These are phyloP conservation scores for Chaetomiaceae sp. DNA, from an alignment of 2,329 filamentous ascomycete species.

Conservation along the genomic window DNA sequence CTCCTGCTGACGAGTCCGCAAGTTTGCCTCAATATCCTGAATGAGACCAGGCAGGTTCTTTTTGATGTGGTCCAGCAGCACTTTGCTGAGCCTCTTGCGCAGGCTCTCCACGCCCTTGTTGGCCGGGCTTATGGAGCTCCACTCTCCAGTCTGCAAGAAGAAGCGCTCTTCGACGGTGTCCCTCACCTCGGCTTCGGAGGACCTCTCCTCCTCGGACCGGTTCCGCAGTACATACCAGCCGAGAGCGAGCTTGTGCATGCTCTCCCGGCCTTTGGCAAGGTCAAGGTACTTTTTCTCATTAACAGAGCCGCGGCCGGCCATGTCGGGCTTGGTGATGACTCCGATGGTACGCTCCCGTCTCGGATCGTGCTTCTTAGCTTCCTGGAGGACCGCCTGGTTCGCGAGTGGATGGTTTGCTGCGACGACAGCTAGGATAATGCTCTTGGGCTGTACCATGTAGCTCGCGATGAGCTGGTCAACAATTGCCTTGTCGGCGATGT, in stretches of 20 bases:
- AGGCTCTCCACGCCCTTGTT: conserved; percentile 36
- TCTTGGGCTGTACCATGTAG: conserved; percentile 55
- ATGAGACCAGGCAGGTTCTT: conserved; percentile 30
- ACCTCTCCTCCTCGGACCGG: conserved; percentile 26
- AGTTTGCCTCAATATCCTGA: conserved; percentile 27
- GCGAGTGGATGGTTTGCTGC: conserved; percentile 53
- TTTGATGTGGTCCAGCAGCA: conserved; percentile 33
- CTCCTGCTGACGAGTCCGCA: background rate
- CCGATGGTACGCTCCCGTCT: conserved; percentile 44
- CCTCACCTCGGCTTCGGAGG: conserved; percentile 16
- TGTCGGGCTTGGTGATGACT: conserved; percentile 54
- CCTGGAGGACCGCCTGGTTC: conserved; percentile 52
- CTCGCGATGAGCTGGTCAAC: conserved; percentile 45
- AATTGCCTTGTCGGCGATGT: conserved; percentile 37
- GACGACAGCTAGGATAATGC: conserved; percentile 56
- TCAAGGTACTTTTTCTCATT: conserved; percentile 36
- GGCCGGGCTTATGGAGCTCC: conserved; percentile 28
- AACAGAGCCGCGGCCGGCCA: conserved; percentile 31
- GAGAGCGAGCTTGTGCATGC: conserved; percentile 18
- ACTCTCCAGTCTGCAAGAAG: conserved; percentile 25
- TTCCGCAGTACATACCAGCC: conserved; percentile 44
- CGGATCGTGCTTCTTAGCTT: conserved; percentile 38
- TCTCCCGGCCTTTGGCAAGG: conserved; percentile 33
- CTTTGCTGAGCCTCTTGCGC: conserved; percentile 35
- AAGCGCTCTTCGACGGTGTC: conserved; percentile 21